A percentile compares a stretch with the other conserved stretches of the same genome.
Evolutionary conservation across 2,329 filamentous ascomycete species (phyloP).

Genomic region (Pseudodiploospora longispora): DNA sequence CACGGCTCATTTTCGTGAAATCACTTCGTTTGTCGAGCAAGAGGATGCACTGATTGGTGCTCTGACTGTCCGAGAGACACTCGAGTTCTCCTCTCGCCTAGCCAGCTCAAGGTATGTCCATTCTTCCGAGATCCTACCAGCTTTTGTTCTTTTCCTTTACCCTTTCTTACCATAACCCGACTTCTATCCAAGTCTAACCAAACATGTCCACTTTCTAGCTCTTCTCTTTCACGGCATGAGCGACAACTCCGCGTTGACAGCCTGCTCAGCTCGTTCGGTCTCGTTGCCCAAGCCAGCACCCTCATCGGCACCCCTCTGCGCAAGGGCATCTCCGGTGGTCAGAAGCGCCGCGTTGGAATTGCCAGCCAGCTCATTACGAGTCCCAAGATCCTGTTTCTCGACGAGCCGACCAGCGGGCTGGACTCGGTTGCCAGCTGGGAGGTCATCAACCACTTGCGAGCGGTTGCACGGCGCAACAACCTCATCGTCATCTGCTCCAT

Average conservation of each 20-base stretch:
- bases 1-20: conserved; percentile 48
- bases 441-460: conserved; percentile 64
- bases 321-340: conserved; percentile 77
- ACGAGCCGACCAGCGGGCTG: conserved; percentile 77
- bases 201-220: conserved; percentile 14
- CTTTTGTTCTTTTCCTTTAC: neutral
- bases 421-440: conserved; percentile 72
- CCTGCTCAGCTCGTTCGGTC: conserved; percentile 65
- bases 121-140: neutral
- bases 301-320: conserved; percentile 74
- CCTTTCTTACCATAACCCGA: neutral
- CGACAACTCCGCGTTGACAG: conserved; percentile 54
- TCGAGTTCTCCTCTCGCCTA: conserved; percentile 69
- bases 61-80: conserved; percentile 70
- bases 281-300: conserved; percentile 59
- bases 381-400: conserved; percentile 73
- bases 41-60: conserved; percentile 78
- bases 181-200: too few species aligned
- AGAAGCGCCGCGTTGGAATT: conserved; percentile 73
- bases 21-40: conserved; percentile 78
- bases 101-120: conserved; percentile 42
- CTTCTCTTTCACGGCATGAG: conserved; percentile 38
- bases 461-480: conserved; percentile 58
- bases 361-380: conserved; percentile 75
- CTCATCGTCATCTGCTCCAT: conserved; percentile 75